Conservation (phyloP, 108 stramenopile species). For the Fragilaria crotonensis region DNA sequence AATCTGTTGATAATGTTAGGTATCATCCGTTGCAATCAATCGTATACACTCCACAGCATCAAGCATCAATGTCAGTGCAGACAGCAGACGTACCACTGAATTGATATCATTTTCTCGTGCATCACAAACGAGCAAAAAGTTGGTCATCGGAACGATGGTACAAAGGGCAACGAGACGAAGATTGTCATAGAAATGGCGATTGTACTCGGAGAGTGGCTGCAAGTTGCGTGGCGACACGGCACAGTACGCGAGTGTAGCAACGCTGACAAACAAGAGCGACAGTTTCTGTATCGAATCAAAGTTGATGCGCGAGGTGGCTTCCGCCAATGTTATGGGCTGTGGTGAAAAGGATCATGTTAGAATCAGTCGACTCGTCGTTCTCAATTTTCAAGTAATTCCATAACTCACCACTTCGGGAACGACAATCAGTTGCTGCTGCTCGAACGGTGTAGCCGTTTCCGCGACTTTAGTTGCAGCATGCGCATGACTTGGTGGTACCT, state of each 20-base stretch:
- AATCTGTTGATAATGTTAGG: constrained; percentile 22
- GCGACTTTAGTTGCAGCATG: no score
- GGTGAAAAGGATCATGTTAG: not conserved
- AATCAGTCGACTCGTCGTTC: no score
- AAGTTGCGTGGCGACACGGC: constrained; percentile 70
- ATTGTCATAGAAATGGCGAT: constrained; percentile 61
- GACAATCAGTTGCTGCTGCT: no score
- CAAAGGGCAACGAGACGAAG: constrained; percentile 35
- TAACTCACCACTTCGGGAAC: no score
- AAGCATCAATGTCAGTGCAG: no score
- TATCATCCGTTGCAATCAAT: no score
- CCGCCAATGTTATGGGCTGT: constrained; percentile 11
- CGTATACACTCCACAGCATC: no score
- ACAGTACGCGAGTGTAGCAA: constrained; percentile 44
- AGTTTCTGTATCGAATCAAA: constrained; percentile 68
- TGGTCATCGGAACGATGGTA: constrained; percentile 37
- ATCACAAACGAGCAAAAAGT: constrained; percentile 37
- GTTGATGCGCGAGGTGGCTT: constrained; percentile 18
- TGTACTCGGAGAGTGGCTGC: constrained; percentile 51
- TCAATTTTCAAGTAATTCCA: no score
- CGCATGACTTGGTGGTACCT: no score
- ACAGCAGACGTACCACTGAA: constrained; percentile 25
- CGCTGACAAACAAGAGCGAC: constrained; percentile 24
- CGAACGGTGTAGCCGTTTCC: no score
- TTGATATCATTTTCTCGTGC: constrained; percentile 48